Evolutionary conservation across 2,329 filamentous ascomycete species (phyloP).

Genomic region (Trichoderma harzianum): DNA sequence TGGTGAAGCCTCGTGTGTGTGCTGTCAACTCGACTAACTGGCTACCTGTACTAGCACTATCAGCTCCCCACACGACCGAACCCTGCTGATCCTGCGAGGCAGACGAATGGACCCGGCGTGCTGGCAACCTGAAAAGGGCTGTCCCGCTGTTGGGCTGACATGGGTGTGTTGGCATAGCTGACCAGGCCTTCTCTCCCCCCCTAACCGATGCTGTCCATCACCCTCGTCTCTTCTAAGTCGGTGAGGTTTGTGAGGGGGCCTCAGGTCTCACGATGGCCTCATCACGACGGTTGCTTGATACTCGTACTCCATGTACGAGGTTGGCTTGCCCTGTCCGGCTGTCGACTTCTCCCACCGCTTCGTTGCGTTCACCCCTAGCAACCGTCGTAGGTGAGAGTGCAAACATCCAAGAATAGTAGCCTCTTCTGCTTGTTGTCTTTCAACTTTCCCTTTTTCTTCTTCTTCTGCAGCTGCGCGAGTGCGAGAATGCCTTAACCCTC

Average conservation of each 20-base stretch:
- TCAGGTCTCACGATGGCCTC: slow-evolving; percentile 17
- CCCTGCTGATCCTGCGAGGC: slow-evolving; percentile 19
- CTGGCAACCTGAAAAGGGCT: slow-evolving; percentile 18
- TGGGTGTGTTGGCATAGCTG: slow-evolving; percentile 17
- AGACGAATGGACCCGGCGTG: slow-evolving; percentile 18
- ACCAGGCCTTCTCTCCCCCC: background rate
- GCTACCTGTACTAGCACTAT: slow-evolving; percentile 5
- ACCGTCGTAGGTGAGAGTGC: background rate
- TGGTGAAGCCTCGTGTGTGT: background rate
- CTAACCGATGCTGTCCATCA: background rate
- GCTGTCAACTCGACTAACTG: slow-evolving; percentile 12
- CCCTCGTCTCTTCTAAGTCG: slow-evolving; percentile 5
- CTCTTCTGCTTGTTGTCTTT: background rate
- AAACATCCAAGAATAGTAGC: background rate
- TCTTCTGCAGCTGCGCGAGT: background rate
- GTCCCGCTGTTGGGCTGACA: slow-evolving; percentile 18
- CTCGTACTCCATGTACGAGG: background rate
- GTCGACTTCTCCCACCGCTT: background rate
- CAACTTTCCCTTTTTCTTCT: background rate
- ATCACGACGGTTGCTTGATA: background rate
- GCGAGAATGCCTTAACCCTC: background rate
- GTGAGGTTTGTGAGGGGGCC: slow-evolving; percentile 2
- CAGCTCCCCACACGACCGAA: slow-evolving; percentile 12
- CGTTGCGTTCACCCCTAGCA: background rate
- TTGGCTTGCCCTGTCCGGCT: background rate